phyloP scores from a whole-genome alignment of 768 basidiomycete species.

The Agrocybe chaxingu region DNA sequence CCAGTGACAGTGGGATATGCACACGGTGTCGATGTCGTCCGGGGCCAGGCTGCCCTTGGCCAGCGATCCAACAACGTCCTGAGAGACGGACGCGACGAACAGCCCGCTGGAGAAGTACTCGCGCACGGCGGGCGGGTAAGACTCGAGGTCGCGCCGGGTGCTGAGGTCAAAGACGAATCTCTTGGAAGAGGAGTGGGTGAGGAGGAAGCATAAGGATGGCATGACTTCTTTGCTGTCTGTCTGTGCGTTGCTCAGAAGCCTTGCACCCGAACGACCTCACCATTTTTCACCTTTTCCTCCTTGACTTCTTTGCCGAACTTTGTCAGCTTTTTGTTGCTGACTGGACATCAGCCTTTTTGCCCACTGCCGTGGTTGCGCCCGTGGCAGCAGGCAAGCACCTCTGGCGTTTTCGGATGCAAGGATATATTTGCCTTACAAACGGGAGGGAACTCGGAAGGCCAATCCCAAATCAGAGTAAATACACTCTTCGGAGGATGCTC shows the following conservation, averaged over 20 bases:
- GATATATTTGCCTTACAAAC: too few relatives aligned
- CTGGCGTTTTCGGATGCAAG: too few relatives aligned
- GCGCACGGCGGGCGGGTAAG: constrained; percentile 6
- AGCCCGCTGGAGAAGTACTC: neutral
- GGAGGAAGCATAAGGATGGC: constrained; percentile 10
- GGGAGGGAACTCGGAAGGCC: neutral
- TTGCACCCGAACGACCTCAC: too few relatives aligned
- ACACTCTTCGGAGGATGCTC: too few relatives aligned
- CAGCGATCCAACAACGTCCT: constrained; percentile 44
- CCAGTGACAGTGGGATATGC: constrained; percentile 51
- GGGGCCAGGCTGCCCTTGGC: constrained; percentile 44
- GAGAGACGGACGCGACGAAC: constrained; percentile 15
- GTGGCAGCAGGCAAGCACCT: too few relatives aligned
- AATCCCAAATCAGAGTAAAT: neutral
- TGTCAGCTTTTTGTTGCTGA: too few relatives aligned
- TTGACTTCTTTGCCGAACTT: too few relatives aligned
- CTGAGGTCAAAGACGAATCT: constrained; percentile 14
- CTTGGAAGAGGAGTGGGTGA: constrained; percentile 8
- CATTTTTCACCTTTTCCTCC: too few relatives aligned
- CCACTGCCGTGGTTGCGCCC: too few relatives aligned
- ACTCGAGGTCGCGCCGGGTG: constrained; percentile 2
- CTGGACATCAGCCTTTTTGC: too few relatives aligned
- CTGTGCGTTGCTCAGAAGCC: too few relatives aligned
- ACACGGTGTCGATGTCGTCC: constrained; percentile 39
- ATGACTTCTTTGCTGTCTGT: neutral